phyloP scores from a whole-genome alignment of 2,329 filamentous ascomycete species.

The Trichophyton schoenleinii region DNA sequence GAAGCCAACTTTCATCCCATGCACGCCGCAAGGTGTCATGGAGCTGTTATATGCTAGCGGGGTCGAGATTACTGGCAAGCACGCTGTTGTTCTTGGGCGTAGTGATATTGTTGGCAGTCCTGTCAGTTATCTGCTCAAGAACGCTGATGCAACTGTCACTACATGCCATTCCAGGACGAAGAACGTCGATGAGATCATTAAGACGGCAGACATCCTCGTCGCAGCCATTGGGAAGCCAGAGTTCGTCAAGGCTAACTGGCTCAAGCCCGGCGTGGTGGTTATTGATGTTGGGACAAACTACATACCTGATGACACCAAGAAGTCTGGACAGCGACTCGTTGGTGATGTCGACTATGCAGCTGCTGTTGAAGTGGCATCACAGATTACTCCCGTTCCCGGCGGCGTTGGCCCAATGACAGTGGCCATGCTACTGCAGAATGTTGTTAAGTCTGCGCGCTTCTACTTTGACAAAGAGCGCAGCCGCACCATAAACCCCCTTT shows the following conservation, averaged over 20 bases:
- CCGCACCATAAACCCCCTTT: constrained; percentile 68
- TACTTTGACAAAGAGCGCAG: constrained; percentile 76
- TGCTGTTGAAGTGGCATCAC: constrained; percentile 71
- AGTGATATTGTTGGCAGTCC: constrained; percentile 97
- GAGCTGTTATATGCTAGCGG: constrained; percentile 73
- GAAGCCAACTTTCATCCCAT: constrained; percentile 76
- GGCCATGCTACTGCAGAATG: constrained; percentile 93
- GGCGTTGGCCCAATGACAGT: constrained; percentile 98
- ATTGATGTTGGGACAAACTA: constrained; percentile 98
- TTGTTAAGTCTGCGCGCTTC: constrained; percentile 69
- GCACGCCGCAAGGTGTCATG: constrained; percentile 97
- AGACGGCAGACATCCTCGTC: constrained; percentile 76
- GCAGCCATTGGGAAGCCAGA: constrained; percentile 79
- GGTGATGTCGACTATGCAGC: constrained; percentile 90
- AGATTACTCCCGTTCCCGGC: constrained; percentile 91
- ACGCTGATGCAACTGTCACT: constrained; percentile 92
- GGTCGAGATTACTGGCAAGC: constrained; percentile 74
- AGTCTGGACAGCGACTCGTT: constrained; percentile 82
- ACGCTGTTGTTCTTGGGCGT: constrained; percentile 83
- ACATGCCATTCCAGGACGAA: constrained; percentile 85
- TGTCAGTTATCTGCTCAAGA: constrained; percentile 88
- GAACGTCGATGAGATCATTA: constrained; percentile 60
- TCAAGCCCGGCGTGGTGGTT: constrained; percentile 88
- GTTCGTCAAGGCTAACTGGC: constrained; percentile 88
- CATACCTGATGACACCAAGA: constrained; percentile 75